A percentile compares a stretch with the other conserved stretches of the same genome.
Evolutionary conservation across 148 eudicot genomes (phyloP).

Genomic region (Fagopyrum homotropicum): DNA sequence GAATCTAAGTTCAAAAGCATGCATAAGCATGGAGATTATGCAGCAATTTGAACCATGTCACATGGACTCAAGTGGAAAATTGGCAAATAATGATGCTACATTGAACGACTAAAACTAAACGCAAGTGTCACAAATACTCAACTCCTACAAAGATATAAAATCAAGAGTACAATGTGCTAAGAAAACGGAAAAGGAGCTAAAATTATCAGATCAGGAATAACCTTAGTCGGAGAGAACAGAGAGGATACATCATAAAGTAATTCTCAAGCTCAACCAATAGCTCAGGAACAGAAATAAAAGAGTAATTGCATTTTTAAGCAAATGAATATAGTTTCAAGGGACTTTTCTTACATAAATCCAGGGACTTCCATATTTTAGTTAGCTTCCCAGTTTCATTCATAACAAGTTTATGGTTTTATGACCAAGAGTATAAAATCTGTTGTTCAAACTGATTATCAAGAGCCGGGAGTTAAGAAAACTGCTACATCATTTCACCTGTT

Average conservation of each 20-base stretch:
- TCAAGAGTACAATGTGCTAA: too few species aligned
- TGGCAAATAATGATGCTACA: too few species aligned
- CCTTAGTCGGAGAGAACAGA: too few species aligned
- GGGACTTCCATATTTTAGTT: not conserved
- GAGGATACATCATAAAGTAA: not conserved
- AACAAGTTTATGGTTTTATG: not conserved
- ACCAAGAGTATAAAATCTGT: not conserved
- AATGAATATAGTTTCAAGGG: not conserved
- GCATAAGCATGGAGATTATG: not conserved
- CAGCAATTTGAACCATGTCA: not conserved
- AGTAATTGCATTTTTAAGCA: not conserved
- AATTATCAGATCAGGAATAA: too few species aligned
- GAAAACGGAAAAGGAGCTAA: too few species aligned
- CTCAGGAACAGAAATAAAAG: not conserved
- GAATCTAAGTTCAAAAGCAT: not conserved
- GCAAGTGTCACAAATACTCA: too few species aligned
- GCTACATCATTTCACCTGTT: constrained; percentile 9
- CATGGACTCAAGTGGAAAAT: not conserved
- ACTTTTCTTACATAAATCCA: not conserved
- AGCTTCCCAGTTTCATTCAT: not conserved
- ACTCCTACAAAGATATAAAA: too few species aligned
- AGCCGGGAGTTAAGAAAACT: not conserved
- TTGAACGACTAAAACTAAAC: too few species aligned
- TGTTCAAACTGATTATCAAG: not conserved
- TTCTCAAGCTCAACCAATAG: not conserved